Conservation (phyloP, 306 rosid genomes). For the Alnus rubra region DNA sequence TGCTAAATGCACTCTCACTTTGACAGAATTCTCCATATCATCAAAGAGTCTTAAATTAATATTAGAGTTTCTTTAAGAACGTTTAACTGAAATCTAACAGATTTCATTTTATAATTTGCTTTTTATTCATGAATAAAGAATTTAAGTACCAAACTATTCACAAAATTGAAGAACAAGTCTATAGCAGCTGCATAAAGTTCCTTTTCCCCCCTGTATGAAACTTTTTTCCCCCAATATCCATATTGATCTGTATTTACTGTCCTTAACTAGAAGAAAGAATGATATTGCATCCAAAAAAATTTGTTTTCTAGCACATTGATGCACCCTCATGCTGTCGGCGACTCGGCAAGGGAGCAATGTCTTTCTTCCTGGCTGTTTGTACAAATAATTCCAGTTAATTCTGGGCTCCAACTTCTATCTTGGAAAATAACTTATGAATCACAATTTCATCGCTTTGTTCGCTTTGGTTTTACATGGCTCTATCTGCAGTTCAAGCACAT, state of each 20-base stretch:
- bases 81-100: not conserved
- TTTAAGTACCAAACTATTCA: not conserved
- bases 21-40: not conserved
- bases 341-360: not conserved
- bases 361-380: not conserved
- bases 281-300: not conserved
- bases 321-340: not conserved
- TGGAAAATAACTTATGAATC: not conserved
- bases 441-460: constrained; percentile 3
- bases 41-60: not conserved
- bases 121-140: not conserved
- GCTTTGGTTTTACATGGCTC: constrained; percentile 5
- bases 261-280: not conserved
- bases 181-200: not conserved
- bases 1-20: not conserved
- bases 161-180: not conserved
- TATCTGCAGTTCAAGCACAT: constrained; percentile 1
- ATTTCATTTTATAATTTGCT: not conserved
- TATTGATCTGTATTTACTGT: not conserved
- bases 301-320: not conserved
- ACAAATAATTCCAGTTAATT: not conserved
- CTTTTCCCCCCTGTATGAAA: not conserved
- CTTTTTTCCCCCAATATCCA: not conserved
- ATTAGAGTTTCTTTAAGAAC: not conserved
- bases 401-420: not conserved